Evolutionary conservation across 495 filamentous ascomycete species (phyloP).

Genomic region (Neurospora sp.): DNA sequence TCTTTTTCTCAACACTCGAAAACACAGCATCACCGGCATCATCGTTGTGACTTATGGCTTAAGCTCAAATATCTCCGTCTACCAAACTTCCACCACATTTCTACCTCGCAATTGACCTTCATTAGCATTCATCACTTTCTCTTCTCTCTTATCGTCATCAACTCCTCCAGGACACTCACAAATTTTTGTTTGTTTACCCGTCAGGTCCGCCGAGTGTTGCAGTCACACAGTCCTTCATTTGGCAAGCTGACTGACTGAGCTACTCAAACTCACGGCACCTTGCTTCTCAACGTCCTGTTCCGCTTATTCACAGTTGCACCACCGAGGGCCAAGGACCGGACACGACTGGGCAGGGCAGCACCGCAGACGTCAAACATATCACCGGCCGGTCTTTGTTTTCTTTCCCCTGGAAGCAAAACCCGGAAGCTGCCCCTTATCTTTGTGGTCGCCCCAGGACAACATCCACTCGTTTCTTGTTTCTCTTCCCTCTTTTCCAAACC

Average conservation of each 20-base stretch:
- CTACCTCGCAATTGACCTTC: neutral
- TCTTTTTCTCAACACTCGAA: neutral
- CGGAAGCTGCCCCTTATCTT: neutral
- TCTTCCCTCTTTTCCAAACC: neutral
- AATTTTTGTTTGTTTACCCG: neutral
- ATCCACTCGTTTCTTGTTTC: neutral
- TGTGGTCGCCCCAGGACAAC: neutral
- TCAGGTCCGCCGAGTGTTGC: neutral
- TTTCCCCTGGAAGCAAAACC: neutral
- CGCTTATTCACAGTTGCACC: neutral
- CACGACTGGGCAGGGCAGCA: neutral
- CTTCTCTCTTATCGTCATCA: neutral
- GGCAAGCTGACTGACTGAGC: neutral
- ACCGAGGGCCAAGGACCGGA: neutral
- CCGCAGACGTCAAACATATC: neutral
- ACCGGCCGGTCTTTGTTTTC: neutral
- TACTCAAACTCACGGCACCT: neutral
- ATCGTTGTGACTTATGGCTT: neutral
- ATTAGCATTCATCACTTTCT: neutral
- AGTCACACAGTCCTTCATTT: neutral
- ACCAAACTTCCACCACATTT: neutral
- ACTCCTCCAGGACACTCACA: neutral
- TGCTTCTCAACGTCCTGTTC: neutral
- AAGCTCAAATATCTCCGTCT: neutral
- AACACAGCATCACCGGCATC: neutral